Base-by-base conservation (phyloP, 2,329 filamentous ascomycete genomes). In the Berkeleyomyces rouxiae region DNA sequence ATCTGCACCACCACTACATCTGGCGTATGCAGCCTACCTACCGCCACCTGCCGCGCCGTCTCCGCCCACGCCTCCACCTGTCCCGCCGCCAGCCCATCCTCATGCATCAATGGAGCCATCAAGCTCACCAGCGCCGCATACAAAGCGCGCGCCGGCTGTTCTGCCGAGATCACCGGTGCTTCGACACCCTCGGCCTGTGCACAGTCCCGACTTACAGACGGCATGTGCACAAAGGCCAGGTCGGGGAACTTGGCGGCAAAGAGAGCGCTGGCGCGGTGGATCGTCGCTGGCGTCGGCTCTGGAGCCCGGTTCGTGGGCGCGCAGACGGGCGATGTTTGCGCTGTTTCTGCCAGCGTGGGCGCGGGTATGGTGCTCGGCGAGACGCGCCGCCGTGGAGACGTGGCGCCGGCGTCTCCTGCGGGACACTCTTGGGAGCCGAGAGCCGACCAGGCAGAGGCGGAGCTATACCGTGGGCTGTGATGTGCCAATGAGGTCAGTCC, bases 221-320 rank as follows among this genome's bases (percentile, higher is more conserved):
- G 61, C 37, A 37, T 49, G n/a, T 62, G 61, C 42, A 62, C 42
- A 33, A 62, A 62, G 4, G 42, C 51, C 5, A 62, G 31, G 23
- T 62, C 61, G 13, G 61, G 61, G 36, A 62, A 62, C 33, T 62
- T 62, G 1, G 61, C 42, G 3, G 40, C 51, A n/a, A 62, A 43
- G 31, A 62, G 23, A 13, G n/a, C 31, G 23, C 40, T 62, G 16
- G 61, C 61, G 44, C 49, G 61, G n/a, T 58, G 53, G n/a, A 62
- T 62, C 49, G 46, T 37, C 31, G 49, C 61, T 33, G 61, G 47
- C 7, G 33, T 10, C 16, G 46, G 58, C 11, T 51, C 31, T 3
- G 42, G n/a, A 1, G 16, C n/a, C 6, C 16, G 58, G 23, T 23
- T 23, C 9, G 43, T 13, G 11, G 37, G 16, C 58, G 33, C 58